A percentile compares a stretch with the other conserved stretches of the same genome.
These are phyloP conservation scores for Wickerhamiella slavikovae DNA, from an alignment of 805 yeast genomes.

Conservation along the genomic window DNA sequence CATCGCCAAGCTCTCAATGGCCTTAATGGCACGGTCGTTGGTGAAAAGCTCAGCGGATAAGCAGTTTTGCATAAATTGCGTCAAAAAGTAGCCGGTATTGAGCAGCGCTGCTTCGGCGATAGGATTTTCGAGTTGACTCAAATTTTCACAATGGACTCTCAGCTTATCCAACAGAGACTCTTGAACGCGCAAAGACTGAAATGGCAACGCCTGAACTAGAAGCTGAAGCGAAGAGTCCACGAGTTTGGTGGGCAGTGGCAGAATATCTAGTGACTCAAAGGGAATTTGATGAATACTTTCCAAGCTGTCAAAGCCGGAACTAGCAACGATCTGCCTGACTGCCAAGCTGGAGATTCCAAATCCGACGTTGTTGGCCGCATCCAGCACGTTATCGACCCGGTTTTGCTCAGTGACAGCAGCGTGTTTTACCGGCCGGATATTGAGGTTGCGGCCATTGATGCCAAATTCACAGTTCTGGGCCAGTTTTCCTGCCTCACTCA, in stretches of 20 bases:
- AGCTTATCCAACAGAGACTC: conserved; percentile 71
- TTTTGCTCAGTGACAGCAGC: no score
- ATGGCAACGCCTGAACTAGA: conserved; percentile 49
- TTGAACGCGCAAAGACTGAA: conserved; percentile 58
- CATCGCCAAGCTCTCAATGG: background rate
- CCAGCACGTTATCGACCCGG: background rate
- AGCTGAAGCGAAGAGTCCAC: conserved; percentile 67
- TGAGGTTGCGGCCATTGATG: no score
- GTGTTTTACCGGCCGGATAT: no score
- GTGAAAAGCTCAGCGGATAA: background rate
- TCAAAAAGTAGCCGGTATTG: background rate
- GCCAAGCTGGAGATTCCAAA: no score
- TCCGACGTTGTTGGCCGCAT: background rate
- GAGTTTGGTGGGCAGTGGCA: conserved; percentile 11
- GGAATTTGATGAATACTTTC: no score
- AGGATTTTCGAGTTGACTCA: conserved; percentile 18
- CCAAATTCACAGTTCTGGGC: no score
- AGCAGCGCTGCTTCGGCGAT: background rate
- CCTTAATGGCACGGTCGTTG: background rate
- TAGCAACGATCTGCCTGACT: no score
- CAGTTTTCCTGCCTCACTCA: no score
- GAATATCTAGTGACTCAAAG: no score
- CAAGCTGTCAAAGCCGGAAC: no score
- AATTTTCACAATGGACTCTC: conserved; percentile 26
- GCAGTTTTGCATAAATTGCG: background rate